Conservation (phyloP, 2,329 filamentous ascomycete species). For the Hymenoscyphus fraxineus region DNA sequence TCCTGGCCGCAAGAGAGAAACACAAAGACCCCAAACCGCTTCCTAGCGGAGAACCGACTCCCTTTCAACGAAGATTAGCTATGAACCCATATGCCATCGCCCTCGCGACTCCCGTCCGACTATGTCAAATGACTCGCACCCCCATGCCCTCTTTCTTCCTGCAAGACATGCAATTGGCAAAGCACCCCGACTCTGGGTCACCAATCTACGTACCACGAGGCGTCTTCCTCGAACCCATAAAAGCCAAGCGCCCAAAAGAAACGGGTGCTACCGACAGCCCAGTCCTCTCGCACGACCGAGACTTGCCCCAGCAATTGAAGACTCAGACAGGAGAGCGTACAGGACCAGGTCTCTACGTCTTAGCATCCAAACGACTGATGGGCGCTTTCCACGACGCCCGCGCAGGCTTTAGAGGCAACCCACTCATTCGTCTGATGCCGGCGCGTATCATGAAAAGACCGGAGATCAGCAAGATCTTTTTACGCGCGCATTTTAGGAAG, state of each 20-base stretch:
- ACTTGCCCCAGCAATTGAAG: neutral
- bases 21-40: conserved; percentile 21
- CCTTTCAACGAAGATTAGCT: conserved; percentile 53
- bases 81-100: conserved; percentile 63
- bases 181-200: conserved; percentile 49
- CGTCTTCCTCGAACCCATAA: neutral
- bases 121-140: conserved; percentile 47
- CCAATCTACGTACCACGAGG: conserved; percentile 53
- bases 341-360: neutral
- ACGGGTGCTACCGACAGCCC: neutral
- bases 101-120: conserved; percentile 57
- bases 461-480: conserved; percentile 18
- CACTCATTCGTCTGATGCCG: conserved; percentile 9
- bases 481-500: conserved; percentile 41
- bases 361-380: neutral
- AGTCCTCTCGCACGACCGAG: neutral
- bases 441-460: neutral
- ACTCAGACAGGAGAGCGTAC: neutral
- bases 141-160: conserved; percentile 59
- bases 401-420: neutral
- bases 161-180: conserved; percentile 54
- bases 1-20: conserved; percentile 36
- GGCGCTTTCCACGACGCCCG: neutral
- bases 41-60: conserved; percentile 32
- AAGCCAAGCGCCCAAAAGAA: neutral